Base-by-base conservation (phyloP, 2,329 filamentous ascomycete genomes). In the Cylindrodendrum hubeiense region DNA sequence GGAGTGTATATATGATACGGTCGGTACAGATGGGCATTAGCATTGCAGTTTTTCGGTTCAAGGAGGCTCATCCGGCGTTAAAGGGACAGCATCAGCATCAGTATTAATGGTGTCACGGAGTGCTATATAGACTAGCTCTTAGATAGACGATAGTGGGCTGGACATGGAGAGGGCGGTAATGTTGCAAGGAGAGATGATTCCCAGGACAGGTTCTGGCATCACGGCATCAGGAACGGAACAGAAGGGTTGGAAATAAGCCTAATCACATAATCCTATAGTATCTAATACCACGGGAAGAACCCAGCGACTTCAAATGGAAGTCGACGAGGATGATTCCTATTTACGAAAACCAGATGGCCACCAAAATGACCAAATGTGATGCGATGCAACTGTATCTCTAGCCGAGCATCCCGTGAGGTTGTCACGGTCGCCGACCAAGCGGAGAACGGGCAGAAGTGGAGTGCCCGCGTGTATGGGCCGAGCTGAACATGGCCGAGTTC, bases 261-360 rank as follows among this genome's bases (percentile, higher is more conserved):
- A 66, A 62, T 58, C 67, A 46, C 55, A 61, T 69, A 66, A 67
- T 58, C 67, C 44, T 50, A 61, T 73, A 71, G 69, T 73, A 66
- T 60, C 39, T 73, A 72, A 73, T 72, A 63, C 33, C 17, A 57
- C 9, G 9, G 15, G 21, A 51, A 46, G 28, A 47, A 26, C 33
- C 26, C 10, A 34, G 26, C 43, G 15, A 37, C 43, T 21, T 52
- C 22, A 3, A 17, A 39, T 15, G 3, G 24, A 37, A 13, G 43
- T 44, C 17, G 17, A 8, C 21, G 19, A 24, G 17, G 22, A 54
- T 17, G 17, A 50, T 21, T 50, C 24, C 26, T 3, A 55, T 41
- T 28, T 34, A 22, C 19, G 17, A 21, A 30, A 24, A 9, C 13
- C 53, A 47, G 6, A 4, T 21, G 10, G 12, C 10, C 47, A 6